Conservation (phyloP, 768 basidiomycete genomes). For the Ramaria sp. region DNA sequence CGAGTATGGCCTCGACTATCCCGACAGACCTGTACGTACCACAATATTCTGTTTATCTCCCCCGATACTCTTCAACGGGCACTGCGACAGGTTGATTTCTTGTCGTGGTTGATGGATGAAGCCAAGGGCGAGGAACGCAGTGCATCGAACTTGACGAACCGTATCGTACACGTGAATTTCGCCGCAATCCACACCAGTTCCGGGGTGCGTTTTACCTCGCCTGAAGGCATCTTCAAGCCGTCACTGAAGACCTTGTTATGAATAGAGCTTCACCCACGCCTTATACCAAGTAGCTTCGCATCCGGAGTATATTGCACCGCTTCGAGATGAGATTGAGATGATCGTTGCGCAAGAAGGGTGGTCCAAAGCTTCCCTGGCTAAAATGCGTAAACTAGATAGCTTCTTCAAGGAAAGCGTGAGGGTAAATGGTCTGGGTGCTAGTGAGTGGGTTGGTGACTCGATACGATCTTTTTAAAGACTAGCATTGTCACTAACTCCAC, state of each 20-base stretch:
- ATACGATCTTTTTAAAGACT: no score
- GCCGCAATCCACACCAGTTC: constrained; percentile 11
- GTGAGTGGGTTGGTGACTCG: no score
- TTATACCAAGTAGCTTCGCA: constrained; percentile 26
- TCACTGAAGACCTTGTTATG: background rate
- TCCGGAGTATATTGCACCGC: constrained; percentile 23
- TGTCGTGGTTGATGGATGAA: constrained; percentile 11
- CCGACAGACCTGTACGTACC: constrained; percentile 11
- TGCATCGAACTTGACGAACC: background rate
- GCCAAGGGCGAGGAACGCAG: constrained; percentile 1
- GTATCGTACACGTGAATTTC: constrained; percentile 12
- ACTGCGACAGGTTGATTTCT: constrained; percentile 9
- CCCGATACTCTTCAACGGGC: background rate
- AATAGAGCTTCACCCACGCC: constrained; percentile 21
- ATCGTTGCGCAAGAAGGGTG: constrained; percentile 16
- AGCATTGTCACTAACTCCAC: background rate
- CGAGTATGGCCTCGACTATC: constrained; percentile 8
- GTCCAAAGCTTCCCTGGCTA: constrained; percentile 20
- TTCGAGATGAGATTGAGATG: constrained; percentile 29
- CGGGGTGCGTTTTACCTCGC: background rate
- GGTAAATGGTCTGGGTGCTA: constrained; percentile 13
- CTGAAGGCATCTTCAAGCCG: background rate
- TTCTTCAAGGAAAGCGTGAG: constrained; percentile 23
- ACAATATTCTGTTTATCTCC: background rate
- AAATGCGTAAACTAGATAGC: constrained; percentile 26